Evolutionary conservation across 441 rosid species (phyloP).

Genomic region (Populus hybrid): DNA sequence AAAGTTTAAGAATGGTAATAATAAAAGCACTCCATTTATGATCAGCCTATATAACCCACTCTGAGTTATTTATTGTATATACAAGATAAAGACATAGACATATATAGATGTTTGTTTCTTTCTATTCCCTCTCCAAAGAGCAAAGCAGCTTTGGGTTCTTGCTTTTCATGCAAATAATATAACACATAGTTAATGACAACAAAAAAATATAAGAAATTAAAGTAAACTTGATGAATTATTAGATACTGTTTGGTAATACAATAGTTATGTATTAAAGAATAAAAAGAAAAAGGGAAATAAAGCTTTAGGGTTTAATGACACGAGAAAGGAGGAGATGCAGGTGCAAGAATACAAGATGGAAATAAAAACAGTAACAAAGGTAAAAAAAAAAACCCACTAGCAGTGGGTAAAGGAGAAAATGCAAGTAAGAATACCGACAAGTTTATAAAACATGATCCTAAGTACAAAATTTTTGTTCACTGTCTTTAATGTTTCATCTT

Average conservation of each 20-base stretch:
- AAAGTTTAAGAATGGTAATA: constrained; percentile 10
- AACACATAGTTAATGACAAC: background rate
- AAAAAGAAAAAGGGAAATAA: background rate
- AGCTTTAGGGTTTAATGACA: background rate
- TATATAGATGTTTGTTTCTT: constrained; percentile 4
- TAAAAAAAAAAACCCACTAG: background rate
- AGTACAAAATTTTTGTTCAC: constrained; percentile 1
- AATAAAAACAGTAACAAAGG: background rate
- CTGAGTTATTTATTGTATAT: constrained; percentile 6
- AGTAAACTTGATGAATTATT: background rate
- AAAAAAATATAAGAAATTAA: background rate
- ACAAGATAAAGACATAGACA: constrained; percentile 18
- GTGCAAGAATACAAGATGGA: background rate
- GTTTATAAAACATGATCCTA: background rate
- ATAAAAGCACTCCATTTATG: constrained; percentile 11
- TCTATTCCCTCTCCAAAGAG: background rate
- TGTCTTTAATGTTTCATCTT: constrained; percentile 17
- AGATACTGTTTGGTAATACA: no score
- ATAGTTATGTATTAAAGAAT: no score
- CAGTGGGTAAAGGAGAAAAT: background rate
- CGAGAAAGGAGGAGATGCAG: background rate
- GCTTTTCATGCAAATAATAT: constrained; percentile 9
- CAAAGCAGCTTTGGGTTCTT: background rate
- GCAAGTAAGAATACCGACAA: background rate
- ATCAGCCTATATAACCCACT: background rate